Conservation (phyloP, 2,329 filamentous ascomycete species). For the Pestalotiopsis sp. region DNA sequence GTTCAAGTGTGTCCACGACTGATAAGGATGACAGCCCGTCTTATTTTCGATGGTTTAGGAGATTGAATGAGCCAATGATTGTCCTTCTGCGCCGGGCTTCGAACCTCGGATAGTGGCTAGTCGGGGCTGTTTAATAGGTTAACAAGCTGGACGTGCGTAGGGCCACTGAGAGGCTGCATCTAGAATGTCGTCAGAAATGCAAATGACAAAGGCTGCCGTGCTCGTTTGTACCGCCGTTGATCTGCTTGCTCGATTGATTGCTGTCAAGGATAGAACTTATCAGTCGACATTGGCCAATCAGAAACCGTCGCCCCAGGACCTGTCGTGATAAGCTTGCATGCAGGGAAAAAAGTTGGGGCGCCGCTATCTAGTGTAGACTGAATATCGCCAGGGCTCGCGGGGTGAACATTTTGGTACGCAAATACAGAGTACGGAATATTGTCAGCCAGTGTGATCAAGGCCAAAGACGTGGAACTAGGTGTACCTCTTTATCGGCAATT, state of each 20-base stretch:
- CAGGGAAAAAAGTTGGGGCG: conserved; percentile 1
- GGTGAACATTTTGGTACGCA: background rate
- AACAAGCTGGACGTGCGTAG: background rate
- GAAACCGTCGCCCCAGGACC: background rate
- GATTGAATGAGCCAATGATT: conserved; percentile 20
- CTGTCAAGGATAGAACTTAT: conserved; percentile 10
- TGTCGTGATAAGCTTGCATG: conserved; percentile 10
- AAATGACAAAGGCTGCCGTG: conserved; percentile 1
- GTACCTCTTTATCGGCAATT: too few species aligned
- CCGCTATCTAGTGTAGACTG: background rate
- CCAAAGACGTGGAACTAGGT: too few species aligned
- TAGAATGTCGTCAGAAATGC: background rate
- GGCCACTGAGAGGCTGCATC: background rate
- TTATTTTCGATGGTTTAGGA: conserved; percentile 19
- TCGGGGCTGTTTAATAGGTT: background rate
- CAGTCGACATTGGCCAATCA: conserved; percentile 9
- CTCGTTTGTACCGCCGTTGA: background rate
- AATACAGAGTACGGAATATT: too few species aligned
- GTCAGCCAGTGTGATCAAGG: too few species aligned
- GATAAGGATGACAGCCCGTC: background rate
- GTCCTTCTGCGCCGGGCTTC: background rate
- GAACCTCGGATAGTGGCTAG: background rate
- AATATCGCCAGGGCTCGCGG: background rate
- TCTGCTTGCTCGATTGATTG: conserved; percentile 1
- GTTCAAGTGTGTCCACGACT: conserved; percentile 6